phyloP scores from a whole-genome alignment of 192 early-diverging fungal species.

The Backusella sp. region DNA sequence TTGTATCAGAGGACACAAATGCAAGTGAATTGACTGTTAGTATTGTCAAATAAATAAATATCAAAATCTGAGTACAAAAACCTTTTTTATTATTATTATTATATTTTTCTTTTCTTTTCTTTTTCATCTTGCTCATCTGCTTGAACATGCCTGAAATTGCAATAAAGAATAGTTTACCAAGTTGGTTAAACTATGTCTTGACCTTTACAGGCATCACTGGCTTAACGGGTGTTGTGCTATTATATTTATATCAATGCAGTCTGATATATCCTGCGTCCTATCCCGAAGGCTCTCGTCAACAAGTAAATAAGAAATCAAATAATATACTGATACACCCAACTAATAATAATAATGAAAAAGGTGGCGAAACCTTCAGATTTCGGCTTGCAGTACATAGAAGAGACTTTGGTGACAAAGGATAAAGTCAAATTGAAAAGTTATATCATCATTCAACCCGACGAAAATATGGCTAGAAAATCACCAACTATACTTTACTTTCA shows the following conservation, averaged over 20 bases:
- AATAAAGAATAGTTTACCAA: conserved; percentile 34
- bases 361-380: conserved; percentile 70
- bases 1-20: conserved; percentile 22
- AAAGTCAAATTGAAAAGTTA: conserved; percentile 78
- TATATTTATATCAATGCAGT: conserved; percentile 74
- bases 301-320: conserved; percentile 29
- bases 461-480: conserved; percentile 50
- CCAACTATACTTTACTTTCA: conserved; percentile 91
- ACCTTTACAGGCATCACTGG: conserved; percentile 44
- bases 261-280: conserved; percentile 75
- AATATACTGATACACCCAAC: background rate
- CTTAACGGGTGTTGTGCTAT: conserved; percentile 43
- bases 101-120: background rate
- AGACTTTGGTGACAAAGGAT: conserved; percentile 79
- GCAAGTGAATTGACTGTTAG: conserved; percentile 47
- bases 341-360: conserved; percentile 27
- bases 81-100: background rate
- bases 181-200: conserved; percentile 46
- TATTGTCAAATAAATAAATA: conserved; percentile 19
- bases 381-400: conserved; percentile 61
- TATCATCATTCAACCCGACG: conserved; percentile 62
- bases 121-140: conserved; percentile 1
- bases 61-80: conserved; percentile 2
- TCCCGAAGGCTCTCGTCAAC: conserved; percentile 52
- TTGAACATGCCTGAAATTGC: conserved; percentile 6